Conservation (phyloP, 768 basidiomycete species). For the Serendipita sp. region DNA sequence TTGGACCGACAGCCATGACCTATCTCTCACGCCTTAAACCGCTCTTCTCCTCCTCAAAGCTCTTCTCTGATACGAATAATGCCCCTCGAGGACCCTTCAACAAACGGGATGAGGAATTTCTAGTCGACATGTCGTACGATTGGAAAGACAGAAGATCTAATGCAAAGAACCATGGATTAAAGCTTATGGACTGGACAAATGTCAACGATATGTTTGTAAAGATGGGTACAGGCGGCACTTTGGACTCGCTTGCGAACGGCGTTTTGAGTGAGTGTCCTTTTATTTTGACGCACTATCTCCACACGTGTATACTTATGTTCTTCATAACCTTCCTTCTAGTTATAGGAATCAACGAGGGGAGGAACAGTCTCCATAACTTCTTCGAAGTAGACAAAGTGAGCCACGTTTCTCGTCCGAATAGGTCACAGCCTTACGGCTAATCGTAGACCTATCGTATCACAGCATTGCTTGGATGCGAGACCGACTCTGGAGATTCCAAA, state of each 20-base stretch:
- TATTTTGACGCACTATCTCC: neutral
- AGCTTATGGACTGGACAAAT: conserved; percentile 14
- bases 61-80: neutral
- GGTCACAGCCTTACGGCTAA: neutral
- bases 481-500: conserved; percentile 86
- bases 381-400: conserved; percentile 78
- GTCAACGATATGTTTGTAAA: conserved; percentile 37
- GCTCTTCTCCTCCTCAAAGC: conserved; percentile 9
- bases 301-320: neutral
- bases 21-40: conserved; percentile 73
- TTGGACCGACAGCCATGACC: conserved; percentile 85
- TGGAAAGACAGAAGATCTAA: conserved; percentile 21
- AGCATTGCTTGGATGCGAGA: conserved; percentile 84
- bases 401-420: neutral
- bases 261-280: conserved; percentile 58
- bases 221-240: conserved; percentile 84
- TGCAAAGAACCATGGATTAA: conserved; percentile 27
- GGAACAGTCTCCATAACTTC: conserved; percentile 71
- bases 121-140: conserved; percentile 14
- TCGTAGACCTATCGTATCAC: conserved; percentile 87
- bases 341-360: conserved; percentile 76
- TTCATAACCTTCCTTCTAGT: conserved; percentile 19
- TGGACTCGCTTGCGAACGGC: conserved; percentile 94
- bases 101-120: too few species aligned
- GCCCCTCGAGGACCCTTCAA: neutral